Evolutionary conservation across 768 basidiomycete species (phyloP), one percentile per base, ranked within the genome.

Genomic region (Termitomyces sp.): DNA sequence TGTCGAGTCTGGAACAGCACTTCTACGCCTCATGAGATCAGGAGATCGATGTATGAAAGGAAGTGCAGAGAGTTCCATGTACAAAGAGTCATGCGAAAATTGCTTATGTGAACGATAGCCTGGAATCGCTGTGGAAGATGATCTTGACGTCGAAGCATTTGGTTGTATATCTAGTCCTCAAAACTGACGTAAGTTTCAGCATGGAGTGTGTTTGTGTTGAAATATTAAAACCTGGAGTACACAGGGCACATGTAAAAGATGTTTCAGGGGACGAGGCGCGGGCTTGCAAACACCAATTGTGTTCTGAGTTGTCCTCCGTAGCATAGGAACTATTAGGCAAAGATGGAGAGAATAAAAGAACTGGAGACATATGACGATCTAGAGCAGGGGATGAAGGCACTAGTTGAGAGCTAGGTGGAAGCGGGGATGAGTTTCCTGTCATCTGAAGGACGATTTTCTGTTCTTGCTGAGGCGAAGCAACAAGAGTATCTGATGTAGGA

Each of bases 51-150:
- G 27, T 11, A 61, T 34, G 25, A 58, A 61, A 25, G 57, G 57
- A 2, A 61, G 54, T 3, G 60, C 60, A 21, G 60, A 61, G 19
- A 61, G 54, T 40, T 47, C 50, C 60, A 61, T 58, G 25, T 28
- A 28, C 23, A 19, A 16, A 44, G 45, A 47, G 12, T 61, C 49
- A 12, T 23, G 28, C 4, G 45, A 35, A 32, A n/a, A 5, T 19
- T 19, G 27, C 7, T 5, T 10, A 12, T 43, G 10, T 17, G 40
- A 14, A 39, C 19, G 39, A 14, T 37, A 3, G 7, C 35, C 35
- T 37, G 6, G 17, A 17, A 17, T 19, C 25, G 39, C 9, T 8
- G 16, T 27, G 23, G 8, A 23, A 11, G 14, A 23, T 6, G n/a
- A 12, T 6, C 32, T 28, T 30, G 27, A 11, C n/a, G 27, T 17